Evolutionary conservation across 2,329 filamentous ascomycete genomes (phyloP).

Genomic region (Nigrospora osmanthi): DNA sequence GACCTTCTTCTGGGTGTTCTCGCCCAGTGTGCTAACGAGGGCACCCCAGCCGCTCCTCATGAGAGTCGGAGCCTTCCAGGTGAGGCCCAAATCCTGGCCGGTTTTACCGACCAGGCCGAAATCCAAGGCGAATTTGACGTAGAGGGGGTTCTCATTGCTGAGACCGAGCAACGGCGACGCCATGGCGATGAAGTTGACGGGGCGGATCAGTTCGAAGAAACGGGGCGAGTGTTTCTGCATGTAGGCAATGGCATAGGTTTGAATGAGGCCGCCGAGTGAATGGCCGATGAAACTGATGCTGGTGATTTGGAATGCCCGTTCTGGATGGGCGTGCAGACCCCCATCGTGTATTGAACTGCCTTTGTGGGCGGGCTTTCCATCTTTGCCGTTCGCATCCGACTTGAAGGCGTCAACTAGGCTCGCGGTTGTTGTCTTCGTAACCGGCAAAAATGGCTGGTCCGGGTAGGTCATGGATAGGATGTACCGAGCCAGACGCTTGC

Average conservation of each 20-base stretch:
- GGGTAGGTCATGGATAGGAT: conserved; percentile 86
- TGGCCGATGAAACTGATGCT: conserved; percentile 95
- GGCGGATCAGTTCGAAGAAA: conserved; percentile 81
- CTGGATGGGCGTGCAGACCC: conserved; percentile 17
- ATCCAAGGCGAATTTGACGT: conserved; percentile 93
- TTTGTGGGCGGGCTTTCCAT: conserved; percentile 45
- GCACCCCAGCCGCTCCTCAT: conserved; percentile 83
- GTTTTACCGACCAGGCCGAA: conserved; percentile 95
- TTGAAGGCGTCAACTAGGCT: conserved; percentile 31
- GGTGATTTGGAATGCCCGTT: conserved; percentile 71
- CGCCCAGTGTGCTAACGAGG: conserved; percentile 73
- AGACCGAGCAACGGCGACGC: conserved; percentile 84
- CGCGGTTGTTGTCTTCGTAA: conserved; percentile 40
- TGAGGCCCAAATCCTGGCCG: conserved; percentile 88
- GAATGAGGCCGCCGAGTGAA: conserved; percentile 81
- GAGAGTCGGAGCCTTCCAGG: conserved; percentile 84
- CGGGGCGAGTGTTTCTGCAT: conserved; percentile 91
- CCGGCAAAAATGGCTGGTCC: conserved; percentile 79
- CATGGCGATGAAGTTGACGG: conserved; percentile 83
- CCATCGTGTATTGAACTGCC: conserved; percentile 51
- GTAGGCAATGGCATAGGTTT: conserved; percentile 92
- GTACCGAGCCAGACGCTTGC: conserved; percentile 88
- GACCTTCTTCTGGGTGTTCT: conserved; percentile 53
- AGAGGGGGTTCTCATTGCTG: conserved; percentile 95
- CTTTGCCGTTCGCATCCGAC: conserved; percentile 29